Conservation (phyloP, 2,329 filamentous ascomycete genomes). For the Paradendryphiella salina region DNA sequence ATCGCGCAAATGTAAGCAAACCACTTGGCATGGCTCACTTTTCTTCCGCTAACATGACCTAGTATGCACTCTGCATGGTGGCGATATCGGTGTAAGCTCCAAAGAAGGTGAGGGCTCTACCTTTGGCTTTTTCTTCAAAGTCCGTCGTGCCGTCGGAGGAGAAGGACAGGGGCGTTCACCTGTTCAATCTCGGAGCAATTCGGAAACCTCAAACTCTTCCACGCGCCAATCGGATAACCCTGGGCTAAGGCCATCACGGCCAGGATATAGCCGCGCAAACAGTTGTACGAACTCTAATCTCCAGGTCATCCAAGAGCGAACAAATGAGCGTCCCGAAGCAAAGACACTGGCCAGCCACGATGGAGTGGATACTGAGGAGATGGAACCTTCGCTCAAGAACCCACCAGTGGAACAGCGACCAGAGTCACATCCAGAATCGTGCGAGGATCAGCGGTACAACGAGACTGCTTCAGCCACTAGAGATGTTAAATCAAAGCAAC, state of each 20-base stretch:
- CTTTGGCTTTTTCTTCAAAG: conserved; percentile 47
- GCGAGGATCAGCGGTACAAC: conserved; percentile 25
- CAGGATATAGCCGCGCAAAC: conserved; percentile 33
- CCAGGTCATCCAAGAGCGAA: conserved; percentile 29
- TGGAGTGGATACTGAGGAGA: conserved; percentile 16
- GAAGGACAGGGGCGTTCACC: conserved; percentile 32
- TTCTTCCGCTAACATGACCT: not conserved
- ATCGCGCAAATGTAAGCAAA: conserved; percentile 40
- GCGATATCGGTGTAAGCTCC: conserved; percentile 45
- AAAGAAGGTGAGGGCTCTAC: conserved; percentile 44
- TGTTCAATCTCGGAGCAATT: conserved; percentile 30
- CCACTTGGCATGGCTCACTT: too few species aligned
- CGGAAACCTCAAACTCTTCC: conserved; percentile 21
- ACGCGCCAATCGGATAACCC: conserved; percentile 13
- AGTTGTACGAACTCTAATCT: conserved; percentile 36
- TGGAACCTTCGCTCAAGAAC: conserved; percentile 35
- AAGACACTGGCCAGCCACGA: conserved; percentile 13
- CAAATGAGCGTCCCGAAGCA: conserved; percentile 18
- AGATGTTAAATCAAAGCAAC: conserved; percentile 9
- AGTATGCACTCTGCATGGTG: conserved; percentile 46
- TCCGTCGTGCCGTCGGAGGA: conserved; percentile 30
- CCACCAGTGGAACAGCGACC: conserved; percentile 38
- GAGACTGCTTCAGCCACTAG: conserved; percentile 29
- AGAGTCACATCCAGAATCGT: conserved; percentile 34
- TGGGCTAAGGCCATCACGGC: conserved; percentile 19